Percentiles rank a stretch among this genome's conserved stretches.
These are phyloP conservation scores for slime mould (Dictyostelium discoideum) DNA, from an alignment of 78 protist genomes.

Conservation along the genomic window DNA sequence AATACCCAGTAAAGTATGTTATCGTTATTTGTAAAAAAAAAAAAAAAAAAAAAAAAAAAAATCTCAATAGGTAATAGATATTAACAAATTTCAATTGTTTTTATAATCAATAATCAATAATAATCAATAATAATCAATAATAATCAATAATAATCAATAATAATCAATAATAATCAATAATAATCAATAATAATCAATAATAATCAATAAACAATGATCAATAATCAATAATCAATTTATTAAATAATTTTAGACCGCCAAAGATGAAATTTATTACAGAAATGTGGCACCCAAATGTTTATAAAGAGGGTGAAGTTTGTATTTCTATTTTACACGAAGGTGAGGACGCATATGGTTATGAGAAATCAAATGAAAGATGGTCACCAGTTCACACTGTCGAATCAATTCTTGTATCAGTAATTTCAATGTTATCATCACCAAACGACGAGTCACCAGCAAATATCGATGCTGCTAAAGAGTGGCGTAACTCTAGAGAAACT, in stretches of 20 bases:
- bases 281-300: conserved; percentile 96
- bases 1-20: conserved; percentile 86
- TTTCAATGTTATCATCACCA: conserved; percentile 95
- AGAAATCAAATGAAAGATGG: conserved; percentile 91
- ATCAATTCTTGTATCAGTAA: conserved; percentile 89
- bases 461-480: conserved; percentile 95
- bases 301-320: conserved; percentile 95
- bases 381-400: conserved; percentile 87
- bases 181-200: background rate
- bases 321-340: conserved; percentile 98
- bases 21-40: too few species aligned
- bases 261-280: conserved; percentile 89
- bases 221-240: too few species aligned
- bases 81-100: too few species aligned
- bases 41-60: background rate
- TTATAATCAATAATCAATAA: too few species aligned
- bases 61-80: too few species aligned
- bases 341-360: conserved; percentile 95
- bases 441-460: conserved; percentile 98
- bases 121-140: too few species aligned
- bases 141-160: too few species aligned
- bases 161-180: too few species aligned
- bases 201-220: too few species aligned
- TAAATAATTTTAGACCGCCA: conserved; percentile 86
- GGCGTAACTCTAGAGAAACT: conserved; percentile 54